phyloP scores from a whole-genome alignment of 805 yeast species.

The Candida boleticola region DNA sequence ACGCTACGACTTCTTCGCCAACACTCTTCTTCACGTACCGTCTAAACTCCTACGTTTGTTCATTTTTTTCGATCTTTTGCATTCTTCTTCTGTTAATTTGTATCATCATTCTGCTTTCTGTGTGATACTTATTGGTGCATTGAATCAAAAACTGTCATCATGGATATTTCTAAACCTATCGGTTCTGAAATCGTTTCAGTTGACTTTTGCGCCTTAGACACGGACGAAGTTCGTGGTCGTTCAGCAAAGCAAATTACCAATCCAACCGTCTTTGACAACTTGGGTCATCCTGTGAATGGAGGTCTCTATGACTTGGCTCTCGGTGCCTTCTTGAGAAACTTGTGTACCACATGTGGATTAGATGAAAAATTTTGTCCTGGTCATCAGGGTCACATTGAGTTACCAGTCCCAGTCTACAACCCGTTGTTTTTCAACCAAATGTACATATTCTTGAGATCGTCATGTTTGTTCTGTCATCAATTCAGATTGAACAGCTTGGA shows the following conservation, averaged over 20 bases:
- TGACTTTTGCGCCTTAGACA: constrained; percentile 82
- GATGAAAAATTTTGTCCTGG: constrained; percentile 97
- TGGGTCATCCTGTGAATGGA: constrained; percentile 93
- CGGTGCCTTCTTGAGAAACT: constrained; percentile 87
- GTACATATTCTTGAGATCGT: constrained; percentile 75
- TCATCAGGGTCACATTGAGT: constrained; percentile 95
- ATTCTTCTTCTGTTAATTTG: no score
- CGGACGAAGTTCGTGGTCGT: constrained; percentile 78
- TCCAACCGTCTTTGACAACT: constrained; percentile 91
- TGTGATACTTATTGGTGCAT: background rate
- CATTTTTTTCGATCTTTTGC: no score
- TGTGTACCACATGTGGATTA: constrained; percentile 93
- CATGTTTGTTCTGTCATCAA: constrained; percentile 88
- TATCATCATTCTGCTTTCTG: no score
- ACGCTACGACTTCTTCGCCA: no score
- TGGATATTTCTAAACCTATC: constrained; percentile 96
- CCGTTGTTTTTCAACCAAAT: constrained; percentile 92
- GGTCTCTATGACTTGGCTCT: constrained; percentile 94
- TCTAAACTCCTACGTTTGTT: no score
- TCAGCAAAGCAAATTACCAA: constrained; percentile 95
- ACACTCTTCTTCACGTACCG: no score
- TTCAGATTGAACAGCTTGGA: constrained; percentile 71
- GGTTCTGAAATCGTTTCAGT: constrained; percentile 92
- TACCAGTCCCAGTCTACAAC: constrained; percentile 93
- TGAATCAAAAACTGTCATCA: constrained; percentile 27